These are phyloP conservation scores for Steccherinum ochraceum DNA, from an alignment of 768 basidiomycete species.

Conservation along the genomic window DNA sequence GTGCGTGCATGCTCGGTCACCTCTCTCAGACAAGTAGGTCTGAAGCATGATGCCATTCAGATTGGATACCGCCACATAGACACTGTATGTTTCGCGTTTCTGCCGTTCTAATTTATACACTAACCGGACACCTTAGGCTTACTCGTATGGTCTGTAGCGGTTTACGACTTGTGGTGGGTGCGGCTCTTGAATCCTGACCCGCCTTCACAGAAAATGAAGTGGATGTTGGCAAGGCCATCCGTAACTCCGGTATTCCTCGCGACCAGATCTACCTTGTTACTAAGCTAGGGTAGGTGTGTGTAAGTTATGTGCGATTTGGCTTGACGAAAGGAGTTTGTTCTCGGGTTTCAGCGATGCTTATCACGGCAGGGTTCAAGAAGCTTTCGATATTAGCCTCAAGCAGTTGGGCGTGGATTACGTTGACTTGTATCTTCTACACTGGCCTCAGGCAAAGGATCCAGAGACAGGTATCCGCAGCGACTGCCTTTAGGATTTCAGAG, in stretches of 20 bases:
- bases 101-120: too few relatives aligned
- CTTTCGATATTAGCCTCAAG: conserved; percentile 17
- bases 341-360: too few relatives aligned
- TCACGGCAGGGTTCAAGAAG: not conserved
- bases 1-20: not conserved
- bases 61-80: conserved; percentile 10
- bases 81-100: not conserved
- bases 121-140: too few relatives aligned
- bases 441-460: conserved; percentile 21
- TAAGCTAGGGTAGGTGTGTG: not conserved
- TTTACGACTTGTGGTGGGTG: not conserved
- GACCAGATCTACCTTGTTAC: not conserved
- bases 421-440: conserved; percentile 29
- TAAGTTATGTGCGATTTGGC: too few relatives aligned
- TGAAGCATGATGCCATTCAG: not conserved
- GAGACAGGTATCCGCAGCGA: not conserved
- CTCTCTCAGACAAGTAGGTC: not conserved
- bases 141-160: not conserved
- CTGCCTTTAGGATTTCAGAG: not conserved
- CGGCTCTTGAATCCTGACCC: not conserved
- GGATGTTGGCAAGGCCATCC: not conserved
- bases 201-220: not conserved
- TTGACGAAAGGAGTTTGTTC: too few relatives aligned
- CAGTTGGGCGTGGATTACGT: conserved; percentile 23
- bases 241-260: not conserved